These are phyloP conservation scores for Beauveria australis DNA, from an alignment of 2,329 filamentous ascomycete genomes.

Conservation along the genomic window DNA sequence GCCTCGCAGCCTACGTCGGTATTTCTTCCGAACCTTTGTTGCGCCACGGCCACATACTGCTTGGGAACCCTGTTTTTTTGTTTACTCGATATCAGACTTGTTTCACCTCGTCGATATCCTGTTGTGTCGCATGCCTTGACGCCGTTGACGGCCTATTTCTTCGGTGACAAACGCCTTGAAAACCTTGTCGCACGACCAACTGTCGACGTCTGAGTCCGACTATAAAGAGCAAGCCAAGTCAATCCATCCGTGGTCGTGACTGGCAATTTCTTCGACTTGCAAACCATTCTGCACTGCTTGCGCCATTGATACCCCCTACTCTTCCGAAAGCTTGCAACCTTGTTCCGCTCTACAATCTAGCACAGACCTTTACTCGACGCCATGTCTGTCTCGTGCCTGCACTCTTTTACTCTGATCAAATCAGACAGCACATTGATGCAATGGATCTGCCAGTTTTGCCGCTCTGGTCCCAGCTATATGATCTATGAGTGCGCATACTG, in stretches of 20 bases:
- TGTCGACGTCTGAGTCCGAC: too few species aligned
- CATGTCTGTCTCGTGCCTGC: slow-evolving; percentile 49
- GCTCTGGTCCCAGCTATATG: slow-evolving; percentile 57
- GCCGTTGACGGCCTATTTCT: not conserved
- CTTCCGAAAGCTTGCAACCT: not conserved
- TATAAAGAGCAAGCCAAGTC: slow-evolving; percentile 2
- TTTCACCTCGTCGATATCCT: not conserved
- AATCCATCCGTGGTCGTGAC: not conserved
- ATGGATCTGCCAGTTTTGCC: slow-evolving; percentile 58
- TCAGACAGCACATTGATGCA: slow-evolving; percentile 56
- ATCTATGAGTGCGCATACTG: slow-evolving; percentile 64
- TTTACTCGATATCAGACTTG: not conserved
- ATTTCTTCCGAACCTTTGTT: not conserved
- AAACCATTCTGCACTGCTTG: not conserved
- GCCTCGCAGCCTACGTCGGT: not conserved
- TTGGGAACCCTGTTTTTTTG: not conserved
- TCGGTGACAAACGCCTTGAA: not conserved
- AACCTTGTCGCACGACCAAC: not conserved
- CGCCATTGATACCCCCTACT: not conserved
- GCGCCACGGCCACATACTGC: not conserved
- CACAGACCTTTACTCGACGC: slow-evolving; percentile 16
- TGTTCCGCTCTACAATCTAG: not conserved
- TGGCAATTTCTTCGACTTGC: not conserved
- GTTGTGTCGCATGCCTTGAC: not conserved
- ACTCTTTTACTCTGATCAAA: slow-evolving; percentile 59